Conservation (phyloP, 805 yeast species). For the Myxozyma sirexii region DNA sequence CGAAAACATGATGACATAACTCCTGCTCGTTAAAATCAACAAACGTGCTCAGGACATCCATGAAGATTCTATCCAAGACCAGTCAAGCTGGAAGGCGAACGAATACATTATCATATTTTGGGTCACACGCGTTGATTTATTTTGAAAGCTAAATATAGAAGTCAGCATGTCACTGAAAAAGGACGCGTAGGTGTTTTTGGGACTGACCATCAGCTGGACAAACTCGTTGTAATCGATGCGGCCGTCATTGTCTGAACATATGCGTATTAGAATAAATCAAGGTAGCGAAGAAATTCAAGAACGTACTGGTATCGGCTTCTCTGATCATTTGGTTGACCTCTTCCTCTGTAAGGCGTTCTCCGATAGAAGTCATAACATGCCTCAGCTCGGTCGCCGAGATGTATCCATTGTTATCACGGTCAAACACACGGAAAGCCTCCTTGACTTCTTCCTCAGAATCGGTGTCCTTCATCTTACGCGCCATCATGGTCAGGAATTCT, state of each 20-base stretch:
- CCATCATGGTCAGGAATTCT: constrained; percentile 84
- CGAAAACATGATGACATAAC: too few relatives aligned
- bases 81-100: too few relatives aligned
- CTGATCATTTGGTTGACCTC: constrained; percentile 97
- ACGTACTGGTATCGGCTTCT: constrained; percentile 81
- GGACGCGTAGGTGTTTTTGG: too few relatives aligned
- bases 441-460: constrained; percentile 96
- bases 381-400: constrained; percentile 95
- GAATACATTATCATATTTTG: too few relatives aligned
- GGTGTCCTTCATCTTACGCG: constrained; percentile 91
- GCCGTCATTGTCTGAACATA: constrained; percentile 80
- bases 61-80: not conserved
- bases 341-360: constrained; percentile 93
- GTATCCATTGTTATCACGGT: constrained; percentile 90
- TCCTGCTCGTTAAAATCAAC: not conserved
- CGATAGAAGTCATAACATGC: constrained; percentile 95
- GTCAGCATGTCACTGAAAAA: not conserved
- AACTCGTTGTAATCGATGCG: constrained; percentile 97
- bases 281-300: too few relatives aligned
- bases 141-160: constrained; percentile 10
- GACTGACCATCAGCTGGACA: constrained; percentile 67
- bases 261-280: too few relatives aligned
- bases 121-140: not conserved
- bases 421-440: constrained; percentile 98
- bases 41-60: not conserved